phyloP scores from a whole-genome alignment of 2,329 filamentous ascomycete species.

The Diplodia corticola region DNA sequence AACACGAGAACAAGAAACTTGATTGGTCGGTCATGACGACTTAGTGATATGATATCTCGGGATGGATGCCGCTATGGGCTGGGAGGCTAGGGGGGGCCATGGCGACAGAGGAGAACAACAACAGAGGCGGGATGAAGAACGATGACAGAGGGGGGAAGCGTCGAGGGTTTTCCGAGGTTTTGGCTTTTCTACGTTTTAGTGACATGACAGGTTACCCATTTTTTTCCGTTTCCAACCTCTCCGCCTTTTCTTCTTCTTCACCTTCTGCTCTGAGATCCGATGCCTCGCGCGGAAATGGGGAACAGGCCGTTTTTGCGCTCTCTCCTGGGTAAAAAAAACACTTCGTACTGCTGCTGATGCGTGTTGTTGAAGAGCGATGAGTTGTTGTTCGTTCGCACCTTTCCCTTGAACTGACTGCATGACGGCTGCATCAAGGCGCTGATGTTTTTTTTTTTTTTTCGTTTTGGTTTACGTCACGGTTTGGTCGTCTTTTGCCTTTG shows the following conservation, averaged over 20 bases:
- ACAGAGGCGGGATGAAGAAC: background rate
- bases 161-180: background rate
- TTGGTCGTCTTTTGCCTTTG: background rate
- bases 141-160: background rate
- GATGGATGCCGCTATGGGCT: background rate
- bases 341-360: background rate
- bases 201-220: background rate
- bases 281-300: conserved; percentile 7
- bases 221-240: background rate
- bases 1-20: background rate
- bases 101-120: background rate
- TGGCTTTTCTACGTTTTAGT: background rate
- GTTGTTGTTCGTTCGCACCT: background rate
- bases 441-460: background rate
- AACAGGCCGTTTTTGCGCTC: background rate
- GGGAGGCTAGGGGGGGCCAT: background rate
- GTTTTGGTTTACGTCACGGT: background rate
- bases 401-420: background rate
- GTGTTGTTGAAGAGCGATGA: conserved; percentile 16
- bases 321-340: background rate
- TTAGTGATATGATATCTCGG: background rate
- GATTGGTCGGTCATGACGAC: background rate
- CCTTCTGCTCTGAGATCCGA: background rate
- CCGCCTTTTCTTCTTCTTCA: background rate
- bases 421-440: conserved; percentile 20